A percentile compares a stretch with the other conserved stretches of the same genome.
Conservation (phyloP, 2,329 filamentous ascomycete species). For the Neopestalotiopsis sp. region DNA sequence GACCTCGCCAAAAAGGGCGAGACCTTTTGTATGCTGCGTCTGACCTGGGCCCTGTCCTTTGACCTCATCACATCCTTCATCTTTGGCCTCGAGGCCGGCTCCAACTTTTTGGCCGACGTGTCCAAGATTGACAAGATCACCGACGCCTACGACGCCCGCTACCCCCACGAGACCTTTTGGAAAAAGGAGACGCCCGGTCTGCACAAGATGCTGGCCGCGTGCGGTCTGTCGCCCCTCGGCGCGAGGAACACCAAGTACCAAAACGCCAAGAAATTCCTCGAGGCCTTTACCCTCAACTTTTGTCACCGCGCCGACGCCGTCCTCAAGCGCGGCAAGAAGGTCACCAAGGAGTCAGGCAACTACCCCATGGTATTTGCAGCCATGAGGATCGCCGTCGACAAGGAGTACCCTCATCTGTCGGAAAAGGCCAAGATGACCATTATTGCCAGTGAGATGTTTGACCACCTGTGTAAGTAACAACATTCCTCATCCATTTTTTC, state of each 20-base stretch:
- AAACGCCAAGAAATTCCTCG: conserved; percentile 12
- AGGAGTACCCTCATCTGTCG: background rate
- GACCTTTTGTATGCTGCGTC: background rate
- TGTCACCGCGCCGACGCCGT: conserved; percentile 2
- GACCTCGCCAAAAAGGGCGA: background rate
- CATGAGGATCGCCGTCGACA: conserved; percentile 1
- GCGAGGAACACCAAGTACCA: background rate
- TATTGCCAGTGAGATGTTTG: conserved; percentile 16
- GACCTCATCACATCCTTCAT: conserved; percentile 17
- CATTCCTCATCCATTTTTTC: no score
- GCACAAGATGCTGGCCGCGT: background rate
- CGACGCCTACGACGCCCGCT: conserved; percentile 14
- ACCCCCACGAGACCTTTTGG: conserved; percentile 16
- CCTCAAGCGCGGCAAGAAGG: background rate
- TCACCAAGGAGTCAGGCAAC: background rate
- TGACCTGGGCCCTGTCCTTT: conserved; percentile 11
- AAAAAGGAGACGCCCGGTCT: conserved; percentile 13
- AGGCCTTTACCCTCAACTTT: conserved; percentile 16
- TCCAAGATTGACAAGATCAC: background rate
- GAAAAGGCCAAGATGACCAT: conserved; percentile 4
- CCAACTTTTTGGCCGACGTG: conserved; percentile 8
- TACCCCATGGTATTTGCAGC: background rate
- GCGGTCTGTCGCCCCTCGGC: background rate
- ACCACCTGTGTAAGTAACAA: conserved; percentile 12
- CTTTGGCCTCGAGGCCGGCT: conserved; percentile 14